A percentile compares a stretch with the other conserved stretches of the same genome.
Conservation (phyloP, 2,329 filamentous ascomycete species). For the Periconia macrospinosa region DNA sequence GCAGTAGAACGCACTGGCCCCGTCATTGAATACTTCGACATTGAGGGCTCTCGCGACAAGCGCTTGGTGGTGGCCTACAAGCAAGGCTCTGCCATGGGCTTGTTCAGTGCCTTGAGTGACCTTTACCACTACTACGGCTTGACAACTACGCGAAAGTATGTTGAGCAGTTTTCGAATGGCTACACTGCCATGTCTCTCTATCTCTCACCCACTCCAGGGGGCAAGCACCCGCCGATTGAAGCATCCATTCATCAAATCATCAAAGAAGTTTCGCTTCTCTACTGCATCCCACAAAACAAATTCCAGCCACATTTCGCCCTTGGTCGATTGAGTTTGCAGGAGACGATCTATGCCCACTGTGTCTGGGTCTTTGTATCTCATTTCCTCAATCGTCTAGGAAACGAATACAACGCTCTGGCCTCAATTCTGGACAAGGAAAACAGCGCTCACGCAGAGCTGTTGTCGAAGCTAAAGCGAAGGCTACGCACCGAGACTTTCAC, state of each 20-base stretch:
- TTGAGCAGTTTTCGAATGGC: constrained; percentile 97
- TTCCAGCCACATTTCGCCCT: constrained; percentile 87
- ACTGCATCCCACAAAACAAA: constrained; percentile 97
- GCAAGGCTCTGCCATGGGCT: constrained; percentile 83
- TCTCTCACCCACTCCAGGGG: constrained; percentile 69
- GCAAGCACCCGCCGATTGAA: constrained; percentile 76
- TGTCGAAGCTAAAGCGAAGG: constrained; percentile 93
- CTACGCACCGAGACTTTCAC: constrained; percentile 97
- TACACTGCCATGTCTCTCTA: constrained; percentile 98
- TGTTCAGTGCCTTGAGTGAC: constrained; percentile 94
- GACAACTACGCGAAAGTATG: constrained; percentile 94
- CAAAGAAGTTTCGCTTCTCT: constrained; percentile 95
- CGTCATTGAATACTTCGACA: constrained; percentile 97
- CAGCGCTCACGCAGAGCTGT: constrained; percentile 80
- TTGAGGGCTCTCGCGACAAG: constrained; percentile 89
- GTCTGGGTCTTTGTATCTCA: constrained; percentile 98
- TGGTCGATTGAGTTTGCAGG: constrained; percentile 86
- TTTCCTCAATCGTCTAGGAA: constrained; percentile 91
- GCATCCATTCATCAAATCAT: constrained; percentile 98
- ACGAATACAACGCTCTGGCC: constrained; percentile 86
- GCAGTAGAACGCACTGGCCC: constrained; percentile 85
- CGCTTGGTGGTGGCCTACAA: constrained; percentile 93
- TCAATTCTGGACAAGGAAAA: constrained; percentile 80
- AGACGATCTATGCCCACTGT: constrained; percentile 96
- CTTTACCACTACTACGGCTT: constrained; percentile 98